Evolutionary conservation across 2,329 filamentous ascomycete species (phyloP), one percentile per base, ranked within the genome.

Genomic region (Lachnellula hyalina): DNA sequence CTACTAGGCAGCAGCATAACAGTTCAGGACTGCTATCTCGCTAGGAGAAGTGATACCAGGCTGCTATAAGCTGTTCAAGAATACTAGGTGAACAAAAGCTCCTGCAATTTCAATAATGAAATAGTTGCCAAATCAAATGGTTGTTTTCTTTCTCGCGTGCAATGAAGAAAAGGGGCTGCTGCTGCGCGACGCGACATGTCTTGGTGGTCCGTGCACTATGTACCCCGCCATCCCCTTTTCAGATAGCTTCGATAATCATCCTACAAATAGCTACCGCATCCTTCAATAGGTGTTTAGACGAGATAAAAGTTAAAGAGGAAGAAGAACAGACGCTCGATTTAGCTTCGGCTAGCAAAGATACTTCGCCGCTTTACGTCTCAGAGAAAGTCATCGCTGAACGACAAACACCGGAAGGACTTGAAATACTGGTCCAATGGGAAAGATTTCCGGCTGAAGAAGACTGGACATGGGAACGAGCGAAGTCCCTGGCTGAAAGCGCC

Each of bases 391-490:
- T 55, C 35, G 57, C 51, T 36, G 51, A 59, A 34, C 51, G 58
- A 21, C 41, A 46, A 19, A 55, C 42, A 41, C 14, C 36, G 6
- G 14, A 44, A 34, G 56, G 53, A 17, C 25, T 53, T 5, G 28
- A 63, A 36, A 57, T 59, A 12, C 51, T 63, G 1, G 51, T 62
- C 1, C 40, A 58, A 17, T 63, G 61, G 61, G 40, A 62, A 57
- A 52, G 53, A 25, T 62, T 59, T 32, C 55, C 60, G 2, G 38
- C 51, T 1, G 56, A 61, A 41, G 51, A 53, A 42, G 57, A 63
- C 32, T 58, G 57, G 59, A 61, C 58, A 1, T 63, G 60, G 61
- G 53, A 61, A 19, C n/a, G 32, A 3, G 56, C 56, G 35, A 41
- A 42, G 3, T 45, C 44, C 6, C 54, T 63, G 15, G 15, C 8